Conservation (phyloP, 768 basidiomycete species). For the Tulasnella sp. region DNA sequence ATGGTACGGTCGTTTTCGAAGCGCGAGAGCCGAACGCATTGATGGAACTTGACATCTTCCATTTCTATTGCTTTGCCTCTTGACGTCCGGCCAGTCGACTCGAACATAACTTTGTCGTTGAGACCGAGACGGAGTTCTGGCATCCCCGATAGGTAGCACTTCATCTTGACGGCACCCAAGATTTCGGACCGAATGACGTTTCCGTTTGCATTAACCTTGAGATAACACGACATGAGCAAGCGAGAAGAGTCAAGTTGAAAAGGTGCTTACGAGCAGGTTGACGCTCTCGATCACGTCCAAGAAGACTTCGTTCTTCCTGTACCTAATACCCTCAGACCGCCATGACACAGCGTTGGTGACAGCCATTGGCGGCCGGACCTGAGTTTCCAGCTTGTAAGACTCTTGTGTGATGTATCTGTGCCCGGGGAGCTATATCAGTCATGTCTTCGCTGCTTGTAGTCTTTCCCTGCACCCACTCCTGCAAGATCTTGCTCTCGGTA, state of each 20-base stretch:
- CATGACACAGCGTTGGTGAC: constrained; percentile 98
- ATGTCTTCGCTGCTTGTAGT: not conserved
- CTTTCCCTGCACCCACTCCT: constrained; percentile 51
- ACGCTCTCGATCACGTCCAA: constrained; percentile 97
- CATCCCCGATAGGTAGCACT: constrained; percentile 99
- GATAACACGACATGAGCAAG: not conserved
- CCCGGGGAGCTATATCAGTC: not conserved
- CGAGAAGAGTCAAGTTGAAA: not conserved
- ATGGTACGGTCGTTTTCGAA: constrained; percentile 99
- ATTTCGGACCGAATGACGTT: constrained; percentile 97
- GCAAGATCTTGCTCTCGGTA: constrained; percentile 97
- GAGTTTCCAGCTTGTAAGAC: constrained; percentile 91
- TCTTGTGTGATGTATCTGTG: constrained; percentile 93
- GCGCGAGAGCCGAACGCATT: constrained; percentile 92
- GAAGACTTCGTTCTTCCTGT: constrained; percentile 99
- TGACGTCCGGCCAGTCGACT: constrained; percentile 86
- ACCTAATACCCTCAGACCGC: constrained; percentile 94
- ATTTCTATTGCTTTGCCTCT: constrained; percentile 98
- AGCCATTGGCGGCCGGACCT: constrained; percentile 86
- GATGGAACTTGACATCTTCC: constrained; percentile 99
- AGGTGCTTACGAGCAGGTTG: constrained; percentile 68
- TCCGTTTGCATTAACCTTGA: constrained; percentile 88
- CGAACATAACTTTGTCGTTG: constrained; percentile 99
- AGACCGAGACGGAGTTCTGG: constrained; percentile 89
- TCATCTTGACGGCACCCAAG: constrained; percentile 98